Evolutionary conservation across 306 rosid genomes (phyloP), one percentile per base, ranked within the genome.

Genomic region (Carpinus fangiana): DNA sequence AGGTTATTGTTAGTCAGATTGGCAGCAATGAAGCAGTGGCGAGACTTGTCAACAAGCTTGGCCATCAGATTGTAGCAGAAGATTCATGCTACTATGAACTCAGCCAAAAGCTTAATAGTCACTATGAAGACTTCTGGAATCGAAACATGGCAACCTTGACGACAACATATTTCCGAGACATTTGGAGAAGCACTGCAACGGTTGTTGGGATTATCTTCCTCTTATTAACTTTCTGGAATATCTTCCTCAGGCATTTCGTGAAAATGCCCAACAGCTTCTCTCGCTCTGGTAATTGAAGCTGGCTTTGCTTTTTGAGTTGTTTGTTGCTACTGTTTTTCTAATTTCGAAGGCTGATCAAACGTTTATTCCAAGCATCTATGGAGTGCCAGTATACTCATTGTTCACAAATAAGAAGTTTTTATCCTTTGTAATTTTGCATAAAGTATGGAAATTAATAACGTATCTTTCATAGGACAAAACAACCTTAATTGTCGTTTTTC

Each of bases 171-270:
- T 82, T 85, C 46, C 78, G 72, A 14, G 86, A 85, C 59, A 68
- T 82, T 5, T 85, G 86, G 82, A 82, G 82, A 2, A 75, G 77
- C 12, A 76, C 84, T 20, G 76, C 86, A 17, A 85, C 84, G 11
- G 0, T 85, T 10, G 48, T 82, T 13, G 88, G 80, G 43, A 1
- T 79, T 17, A 1, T 72, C 3, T 48, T 85, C 12, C 48, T 79
- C 1, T 11, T 52, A 21, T 38, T 76, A 1, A 66, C 80, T 50
- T 4, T 76, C 18, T 31, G 62, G 64, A 50, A 12, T 34, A 51
- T 73, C 18, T 70, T 70, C 56, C n/a, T 12, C 13, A 70, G 73
- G 71, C 71, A 34, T 2, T 61, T 61, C 28, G 36, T 61, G 14
- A 48, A 12, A 48, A 10, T 48, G 52, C 52, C 48, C 10, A 5